Percentiles rank a stretch among this genome's conserved stretches.
These are phyloP conservation scores for Phaffia tasmanica DNA, from an alignment of 768 basidiomycete species.

Conservation along the genomic window DNA sequence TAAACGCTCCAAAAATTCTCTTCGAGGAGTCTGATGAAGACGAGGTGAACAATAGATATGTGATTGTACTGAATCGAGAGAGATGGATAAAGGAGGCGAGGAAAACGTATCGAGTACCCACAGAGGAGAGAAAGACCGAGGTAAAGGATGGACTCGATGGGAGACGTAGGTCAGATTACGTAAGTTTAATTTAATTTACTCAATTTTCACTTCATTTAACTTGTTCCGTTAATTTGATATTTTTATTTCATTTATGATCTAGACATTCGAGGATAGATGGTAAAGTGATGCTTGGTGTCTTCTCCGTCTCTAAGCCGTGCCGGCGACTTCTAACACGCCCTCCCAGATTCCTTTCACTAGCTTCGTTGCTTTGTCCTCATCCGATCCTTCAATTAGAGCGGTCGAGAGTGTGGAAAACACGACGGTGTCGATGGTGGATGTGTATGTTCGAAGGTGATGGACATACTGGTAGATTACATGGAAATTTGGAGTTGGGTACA, in stretches of 20 bases:
- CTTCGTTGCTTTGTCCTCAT: constrained; percentile 7
- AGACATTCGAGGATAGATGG: neutral
- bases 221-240: neutral
- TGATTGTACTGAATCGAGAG: too few species aligned
- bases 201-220: neutral
- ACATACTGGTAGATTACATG: constrained; percentile 11
- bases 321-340: constrained; percentile 18
- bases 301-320: neutral
- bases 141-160: too few species aligned
- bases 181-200: neutral
- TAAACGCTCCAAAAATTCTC: too few species aligned
- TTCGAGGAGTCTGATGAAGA: too few species aligned
- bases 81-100: too few species aligned
- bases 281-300: neutral
- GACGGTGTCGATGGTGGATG: constrained; percentile 20
- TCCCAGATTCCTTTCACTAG: constrained; percentile 22
- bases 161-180: too few species aligned
- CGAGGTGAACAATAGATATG: too few species aligned
- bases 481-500: neutral
- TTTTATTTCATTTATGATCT: neutral
- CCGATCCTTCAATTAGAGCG: neutral
- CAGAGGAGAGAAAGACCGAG: too few species aligned
- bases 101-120: too few species aligned
- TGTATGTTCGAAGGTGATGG: constrained; percentile 23
- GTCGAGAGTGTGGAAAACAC: constrained; percentile 13